Evolutionary conservation across 208 protist species (phyloP).

Genomic region (Balamuthia mandrillaris): DNA sequence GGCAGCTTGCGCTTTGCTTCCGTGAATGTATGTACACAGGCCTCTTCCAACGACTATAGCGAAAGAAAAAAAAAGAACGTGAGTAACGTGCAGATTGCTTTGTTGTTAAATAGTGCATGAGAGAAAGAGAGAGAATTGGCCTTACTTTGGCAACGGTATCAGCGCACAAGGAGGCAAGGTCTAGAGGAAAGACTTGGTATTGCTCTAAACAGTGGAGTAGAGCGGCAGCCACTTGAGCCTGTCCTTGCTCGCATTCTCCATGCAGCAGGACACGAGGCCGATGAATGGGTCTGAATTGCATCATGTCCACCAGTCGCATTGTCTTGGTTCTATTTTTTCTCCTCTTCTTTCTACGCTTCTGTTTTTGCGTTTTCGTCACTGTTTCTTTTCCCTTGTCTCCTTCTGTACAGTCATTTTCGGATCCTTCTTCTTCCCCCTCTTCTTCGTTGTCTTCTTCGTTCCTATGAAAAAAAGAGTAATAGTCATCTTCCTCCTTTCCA

Average conservation of each 20-base stretch:
- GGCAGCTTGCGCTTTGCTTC: conserved; percentile 30
- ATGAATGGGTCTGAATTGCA: conserved; percentile 27
- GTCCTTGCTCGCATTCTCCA: conserved; percentile 24
- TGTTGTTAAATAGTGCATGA: background rate
- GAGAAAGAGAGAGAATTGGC: background rate
- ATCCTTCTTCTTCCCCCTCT: background rate
- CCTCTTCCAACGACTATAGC: conserved; percentile 28
- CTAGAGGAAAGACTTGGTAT: conserved; percentile 39
- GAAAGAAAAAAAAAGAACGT: background rate
- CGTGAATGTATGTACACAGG: conserved; percentile 28
- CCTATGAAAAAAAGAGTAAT: too few relatives aligned
- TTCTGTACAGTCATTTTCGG: too few relatives aligned
- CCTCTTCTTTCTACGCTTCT: too few relatives aligned
- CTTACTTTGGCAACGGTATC: conserved; percentile 26
- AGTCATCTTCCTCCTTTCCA: background rate
- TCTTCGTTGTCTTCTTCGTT: background rate
- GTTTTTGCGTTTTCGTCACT: too few relatives aligned
- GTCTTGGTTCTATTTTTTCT: too few relatives aligned
- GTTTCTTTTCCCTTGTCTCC: too few relatives aligned
- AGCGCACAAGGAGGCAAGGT: conserved; percentile 20
- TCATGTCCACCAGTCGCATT: too few relatives aligned
- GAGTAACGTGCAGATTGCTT: background rate
- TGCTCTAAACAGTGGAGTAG: conserved; percentile 48
- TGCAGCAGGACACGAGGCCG: conserved; percentile 15
- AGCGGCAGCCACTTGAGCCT: conserved; percentile 40